Evolutionary conservation across 129 eudicot genomes (phyloP).

Genomic region (Flaveria bidentis): DNA sequence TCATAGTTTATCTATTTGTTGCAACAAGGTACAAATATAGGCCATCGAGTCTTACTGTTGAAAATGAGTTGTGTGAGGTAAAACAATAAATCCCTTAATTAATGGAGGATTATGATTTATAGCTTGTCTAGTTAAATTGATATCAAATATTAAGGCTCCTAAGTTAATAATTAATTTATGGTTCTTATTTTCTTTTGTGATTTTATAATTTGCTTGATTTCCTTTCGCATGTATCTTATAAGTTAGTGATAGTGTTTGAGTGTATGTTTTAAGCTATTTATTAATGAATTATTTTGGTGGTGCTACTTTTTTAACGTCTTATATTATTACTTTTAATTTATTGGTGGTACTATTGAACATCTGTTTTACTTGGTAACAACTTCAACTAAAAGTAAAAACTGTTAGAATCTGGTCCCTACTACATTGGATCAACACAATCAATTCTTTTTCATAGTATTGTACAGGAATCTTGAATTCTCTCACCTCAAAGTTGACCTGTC

Average conservation of each 20-base stretch:
- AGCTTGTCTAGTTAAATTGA: neutral
- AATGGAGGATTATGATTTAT: neutral
- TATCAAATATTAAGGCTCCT: neutral
- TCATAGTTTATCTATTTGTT: constrained; percentile 48
- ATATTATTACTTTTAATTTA: no score
- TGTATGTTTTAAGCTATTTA: neutral
- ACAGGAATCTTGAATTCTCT: neutral
- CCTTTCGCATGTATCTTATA: neutral
- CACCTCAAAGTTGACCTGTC: neutral
- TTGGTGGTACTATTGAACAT: neutral
- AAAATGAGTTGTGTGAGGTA: constrained; percentile 10
- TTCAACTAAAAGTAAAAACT: neutral
- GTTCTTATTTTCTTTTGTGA: neutral
- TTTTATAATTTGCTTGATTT: constrained; percentile 6
- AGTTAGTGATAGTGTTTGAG: neutral
- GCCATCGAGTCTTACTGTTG: constrained; percentile 28
- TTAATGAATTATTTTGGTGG: neutral
- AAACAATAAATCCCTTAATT: constrained; percentile 15
- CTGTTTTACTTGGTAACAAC: constrained; percentile 2
- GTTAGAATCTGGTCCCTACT: neutral
- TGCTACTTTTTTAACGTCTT: no score
- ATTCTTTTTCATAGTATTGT: neutral
- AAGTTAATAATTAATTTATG: constrained; percentile 3
- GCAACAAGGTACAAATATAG: constrained; percentile 72
- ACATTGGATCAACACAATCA: neutral